Conservation (phyloP, 345 rosid species). For the Hirschfeldia incana region DNA sequence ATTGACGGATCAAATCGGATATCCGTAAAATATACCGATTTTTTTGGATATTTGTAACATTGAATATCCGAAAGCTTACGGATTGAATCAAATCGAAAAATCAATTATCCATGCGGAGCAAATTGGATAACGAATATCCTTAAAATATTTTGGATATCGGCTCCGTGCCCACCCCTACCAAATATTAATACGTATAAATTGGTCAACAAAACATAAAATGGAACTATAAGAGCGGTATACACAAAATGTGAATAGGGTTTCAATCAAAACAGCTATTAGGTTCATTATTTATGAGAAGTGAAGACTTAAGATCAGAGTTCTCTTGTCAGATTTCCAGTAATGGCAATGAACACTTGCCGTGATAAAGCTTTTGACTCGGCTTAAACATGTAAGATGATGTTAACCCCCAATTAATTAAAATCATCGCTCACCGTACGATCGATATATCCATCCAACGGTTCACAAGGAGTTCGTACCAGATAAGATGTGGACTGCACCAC, state of each 20-base stretch:
- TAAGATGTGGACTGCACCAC: conserved; percentile 50
- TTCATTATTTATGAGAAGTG: conserved; percentile 13
- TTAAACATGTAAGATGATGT: conserved; percentile 55
- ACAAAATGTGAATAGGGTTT: conserved; percentile 13
- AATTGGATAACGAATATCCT: too few relatives aligned
- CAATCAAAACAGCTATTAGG: conserved; percentile 42
- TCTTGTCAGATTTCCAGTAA: conserved; percentile 49
- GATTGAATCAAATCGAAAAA: too few relatives aligned
- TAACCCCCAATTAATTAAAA: conserved; percentile 33
- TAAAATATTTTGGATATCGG: too few relatives aligned
- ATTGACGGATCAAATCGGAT: too few relatives aligned
- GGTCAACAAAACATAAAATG: background rate
- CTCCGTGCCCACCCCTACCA: too few relatives aligned
- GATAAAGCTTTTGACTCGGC: conserved; percentile 56
- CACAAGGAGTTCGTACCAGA: conserved; percentile 33
- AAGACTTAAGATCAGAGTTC: conserved; percentile 39
- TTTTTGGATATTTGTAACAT: too few relatives aligned
- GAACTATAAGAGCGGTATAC: conserved; percentile 3
- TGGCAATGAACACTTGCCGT: conserved; percentile 45
- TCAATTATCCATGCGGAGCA: too few relatives aligned
- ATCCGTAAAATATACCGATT: too few relatives aligned
- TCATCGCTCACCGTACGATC: conserved; percentile 33
- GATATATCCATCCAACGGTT: conserved; percentile 22
- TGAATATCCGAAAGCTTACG: too few relatives aligned
- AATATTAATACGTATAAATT: background rate